Conservation (phyloP, 805 yeast species). For the Candida insectalens region DNA sequence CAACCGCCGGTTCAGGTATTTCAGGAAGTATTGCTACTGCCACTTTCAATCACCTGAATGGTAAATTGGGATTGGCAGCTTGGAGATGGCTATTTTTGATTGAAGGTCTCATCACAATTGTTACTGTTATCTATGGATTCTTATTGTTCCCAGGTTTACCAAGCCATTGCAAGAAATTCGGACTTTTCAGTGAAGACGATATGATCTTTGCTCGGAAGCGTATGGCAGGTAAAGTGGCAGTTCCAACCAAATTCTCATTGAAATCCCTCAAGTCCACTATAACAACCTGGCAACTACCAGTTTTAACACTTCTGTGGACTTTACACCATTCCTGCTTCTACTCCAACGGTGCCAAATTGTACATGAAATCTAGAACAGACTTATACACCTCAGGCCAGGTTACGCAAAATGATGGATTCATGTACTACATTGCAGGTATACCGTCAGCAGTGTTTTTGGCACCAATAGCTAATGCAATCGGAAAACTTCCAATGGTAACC, state of each 20-base stretch:
- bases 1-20: conserved; percentile 37
- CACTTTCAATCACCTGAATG: conserved; percentile 35
- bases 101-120: conserved; percentile 51
- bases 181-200: conserved; percentile 31
- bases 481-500: conserved; percentile 9
- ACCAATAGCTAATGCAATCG: conserved; percentile 31
- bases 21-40: conserved; percentile 57
- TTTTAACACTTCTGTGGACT: conserved; percentile 13
- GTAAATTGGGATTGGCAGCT: conserved; percentile 43
- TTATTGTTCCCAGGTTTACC: conserved; percentile 49
- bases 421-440: conserved; percentile 7
- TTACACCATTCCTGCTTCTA: conserved; percentile 26
- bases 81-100: conserved; percentile 73
- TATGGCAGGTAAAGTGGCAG: conserved; percentile 22
- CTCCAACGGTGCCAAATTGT: conserved; percentile 19
- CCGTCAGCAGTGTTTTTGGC: conserved; percentile 19
- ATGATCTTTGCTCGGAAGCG: conserved; percentile 37
- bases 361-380: conserved; percentile 11
- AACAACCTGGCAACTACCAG: conserved; percentile 30
- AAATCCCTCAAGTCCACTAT: conserved; percentile 33
- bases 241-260: conserved; percentile 32
- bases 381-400: conserved; percentile 8
- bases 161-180: conserved; percentile 21
- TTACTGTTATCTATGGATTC: conserved; percentile 49
- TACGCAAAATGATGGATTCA: conserved; percentile 11